Base-by-base conservation (phyloP, 176 grass and related monocot species). In the Zizania latifolia region DNA sequence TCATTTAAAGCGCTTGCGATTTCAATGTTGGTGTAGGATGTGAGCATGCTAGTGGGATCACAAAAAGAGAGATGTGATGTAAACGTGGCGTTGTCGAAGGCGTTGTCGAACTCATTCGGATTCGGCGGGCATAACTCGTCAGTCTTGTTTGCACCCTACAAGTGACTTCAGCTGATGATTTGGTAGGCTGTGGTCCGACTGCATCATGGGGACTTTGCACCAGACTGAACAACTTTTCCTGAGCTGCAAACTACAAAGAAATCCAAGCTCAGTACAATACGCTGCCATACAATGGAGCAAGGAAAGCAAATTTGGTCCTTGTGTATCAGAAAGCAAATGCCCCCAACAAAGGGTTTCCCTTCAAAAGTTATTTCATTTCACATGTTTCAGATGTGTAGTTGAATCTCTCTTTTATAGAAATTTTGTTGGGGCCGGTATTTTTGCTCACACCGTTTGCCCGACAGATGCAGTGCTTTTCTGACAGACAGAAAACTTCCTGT, bases 51-150 rank as follows among this genome's bases (percentile, higher is more conserved):
- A 67, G 92, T 92, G 54, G 96, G 92, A 60, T 81, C 89, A 28
- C 79, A 89, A 72, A 99, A 99, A 77, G 91, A 99, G 78, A 92
- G 87, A 72, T 86, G 90, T 46, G 87, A 99, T 41, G 78, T 99
- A 44, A 95, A 95, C 78, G 92, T 94, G 45, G 89, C 87, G 8
- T 65, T 99, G n/a, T n/a, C n/a, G n/a, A n/a, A n/a, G n/a, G n/a
- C n/a, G n/a, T n/a, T n/a, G 70, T 99, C 96, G 3, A 99, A 94
- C 74, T 99, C 96, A 27, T 99, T 94, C 62, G 92, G 96, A 74
- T 99, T 99, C 27, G 96, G 96, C 15, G 96, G 92, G 21, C 96
- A 99, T 69, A 99, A 99, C 78, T 99, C 96, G 3, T 99, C 92
- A 4, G 92, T 99, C 62, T 82, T 99, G 71, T 92, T 99, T 84